Base-by-base conservation (phyloP, 345 rosid species). In the Populus alba region DNA sequence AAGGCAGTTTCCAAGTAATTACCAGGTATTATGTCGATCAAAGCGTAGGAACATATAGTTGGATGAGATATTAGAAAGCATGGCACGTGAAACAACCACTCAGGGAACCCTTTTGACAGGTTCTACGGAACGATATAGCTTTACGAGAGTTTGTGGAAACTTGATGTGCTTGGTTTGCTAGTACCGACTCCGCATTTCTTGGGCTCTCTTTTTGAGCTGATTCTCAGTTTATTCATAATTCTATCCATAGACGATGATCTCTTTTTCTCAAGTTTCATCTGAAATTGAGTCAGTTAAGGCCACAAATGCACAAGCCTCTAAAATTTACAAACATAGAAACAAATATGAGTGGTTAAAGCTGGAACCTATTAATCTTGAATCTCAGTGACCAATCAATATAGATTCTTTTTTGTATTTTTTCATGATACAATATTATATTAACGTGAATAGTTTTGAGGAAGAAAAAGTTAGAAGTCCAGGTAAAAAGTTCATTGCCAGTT, bases 201-300 rank as follows among this genome's bases (percentile, higher is more conserved):
- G 93, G n/a, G 98, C 98, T 89, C 81, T 94, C 90, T 90, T 94
- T n/a, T 80, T 94, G 97, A 72, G 99, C 97, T 73, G 92, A 88
- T 84, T n/a, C 83, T 89, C 75, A 96, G 90, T 84, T 91, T 96
- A 76, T 88, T 91, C 99, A 92, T 91, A 72, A 96, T 96, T 83
- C 88, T 96, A 77, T 91, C 97, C 95, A 94, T 94, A 62, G 98
- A 94, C 13, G 94, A 90, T 20, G 94, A 86, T 84, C 98, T 87
- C 88, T 91, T 94, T 87, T 92, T 96, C 86, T 94, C 99, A 80
- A 96, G 88, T 86, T 94, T 96, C 98, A 96, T 92, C 99, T 96
- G 91, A 80, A 85, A 81, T 80, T n/a, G 18, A 51, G 77, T 77
- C 38, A 74, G 66, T 16, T 68, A 77, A 45, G 65, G 27, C 76